Conservation (phyloP, 73 alveolate genomes). For the Paramecium pentaurelia region DNA sequence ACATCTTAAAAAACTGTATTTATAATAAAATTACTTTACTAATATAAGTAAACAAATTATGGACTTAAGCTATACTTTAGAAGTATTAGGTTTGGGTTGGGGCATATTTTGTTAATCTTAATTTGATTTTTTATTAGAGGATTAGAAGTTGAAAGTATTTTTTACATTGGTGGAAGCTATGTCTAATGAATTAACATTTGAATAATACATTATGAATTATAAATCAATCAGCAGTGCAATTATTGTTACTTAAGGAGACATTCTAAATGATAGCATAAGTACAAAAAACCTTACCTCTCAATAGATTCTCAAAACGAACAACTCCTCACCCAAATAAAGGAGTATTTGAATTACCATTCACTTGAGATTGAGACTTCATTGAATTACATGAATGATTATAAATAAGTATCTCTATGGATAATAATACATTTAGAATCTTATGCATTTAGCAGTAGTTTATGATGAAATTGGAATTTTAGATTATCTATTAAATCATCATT, state of each 20-base stretch:
- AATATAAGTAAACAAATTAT: background rate
- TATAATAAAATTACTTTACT: background rate
- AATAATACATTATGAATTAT: background rate
- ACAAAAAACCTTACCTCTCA: constrained; percentile 1
- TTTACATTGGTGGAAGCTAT: background rate
- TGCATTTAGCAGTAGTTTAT: background rate
- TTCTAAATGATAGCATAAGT: background rate
- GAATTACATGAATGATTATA: background rate
- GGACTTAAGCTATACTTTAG: background rate
- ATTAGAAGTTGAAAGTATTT: background rate
- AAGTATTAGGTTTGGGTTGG: constrained; percentile 34
- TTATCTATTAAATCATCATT: background rate
- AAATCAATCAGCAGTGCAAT: background rate
- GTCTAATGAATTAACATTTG: background rate
- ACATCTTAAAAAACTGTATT: background rate
- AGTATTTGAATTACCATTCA: background rate
- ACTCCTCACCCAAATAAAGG: background rate
- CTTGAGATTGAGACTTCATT: background rate
- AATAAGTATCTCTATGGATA: background rate
- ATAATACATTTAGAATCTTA: background rate
- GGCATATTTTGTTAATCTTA: background rate
- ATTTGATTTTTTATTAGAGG: background rate
- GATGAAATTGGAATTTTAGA: constrained; percentile 20
- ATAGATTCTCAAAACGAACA: background rate
- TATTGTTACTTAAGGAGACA: background rate